Conservation (phyloP, 139 green algal genomes). For the Bryopsis sp. region DNA sequence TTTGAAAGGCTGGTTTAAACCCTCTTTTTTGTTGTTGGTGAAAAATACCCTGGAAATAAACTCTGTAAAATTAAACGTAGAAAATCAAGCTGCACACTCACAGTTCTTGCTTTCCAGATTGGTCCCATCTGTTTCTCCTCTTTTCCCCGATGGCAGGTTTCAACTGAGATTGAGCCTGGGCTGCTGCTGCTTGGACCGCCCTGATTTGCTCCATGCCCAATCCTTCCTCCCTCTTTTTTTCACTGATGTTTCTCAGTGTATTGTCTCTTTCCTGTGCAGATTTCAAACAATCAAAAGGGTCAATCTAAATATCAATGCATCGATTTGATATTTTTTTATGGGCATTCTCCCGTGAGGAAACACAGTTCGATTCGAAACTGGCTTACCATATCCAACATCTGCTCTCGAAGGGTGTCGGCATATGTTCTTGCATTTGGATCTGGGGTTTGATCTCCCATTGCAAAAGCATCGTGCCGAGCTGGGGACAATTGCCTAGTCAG, state of each 20-base stretch:
- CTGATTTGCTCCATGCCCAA: constrained; percentile 28
- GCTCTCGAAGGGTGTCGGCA: constrained; percentile 80
- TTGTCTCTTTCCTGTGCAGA: too few relatives aligned
- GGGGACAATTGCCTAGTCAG: constrained; percentile 80
- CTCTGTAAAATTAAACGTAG: constrained; percentile 11
- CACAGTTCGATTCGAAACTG: too few relatives aligned
- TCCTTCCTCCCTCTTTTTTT: constrained; percentile 61
- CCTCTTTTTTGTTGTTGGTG: too few relatives aligned
- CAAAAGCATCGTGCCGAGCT: constrained; percentile 82
- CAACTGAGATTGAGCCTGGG: constrained; percentile 17
- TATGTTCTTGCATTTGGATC: constrained; percentile 73
- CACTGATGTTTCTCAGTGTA: constrained; percentile 81
- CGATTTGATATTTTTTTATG: too few relatives aligned
- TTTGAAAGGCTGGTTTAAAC: too few relatives aligned
- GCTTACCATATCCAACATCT: constrained; percentile 67
- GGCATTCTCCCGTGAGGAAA: too few relatives aligned
- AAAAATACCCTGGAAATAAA: too few relatives aligned
- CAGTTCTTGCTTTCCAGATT: constrained; percentile 28
- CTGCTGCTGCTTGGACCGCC: constrained; percentile 18
- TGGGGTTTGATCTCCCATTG: constrained; percentile 75
- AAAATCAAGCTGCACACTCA: constrained; percentile 34
- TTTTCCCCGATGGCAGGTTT: constrained; percentile 38
- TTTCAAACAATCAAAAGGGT: too few relatives aligned
- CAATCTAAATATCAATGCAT: too few relatives aligned
- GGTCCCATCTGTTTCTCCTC: constrained; percentile 79